A percentile compares a stretch with the other conserved stretches of the same genome.
Evolutionary conservation across 345 rosid species (phyloP).

Genomic region (Gossypium bickii): DNA sequence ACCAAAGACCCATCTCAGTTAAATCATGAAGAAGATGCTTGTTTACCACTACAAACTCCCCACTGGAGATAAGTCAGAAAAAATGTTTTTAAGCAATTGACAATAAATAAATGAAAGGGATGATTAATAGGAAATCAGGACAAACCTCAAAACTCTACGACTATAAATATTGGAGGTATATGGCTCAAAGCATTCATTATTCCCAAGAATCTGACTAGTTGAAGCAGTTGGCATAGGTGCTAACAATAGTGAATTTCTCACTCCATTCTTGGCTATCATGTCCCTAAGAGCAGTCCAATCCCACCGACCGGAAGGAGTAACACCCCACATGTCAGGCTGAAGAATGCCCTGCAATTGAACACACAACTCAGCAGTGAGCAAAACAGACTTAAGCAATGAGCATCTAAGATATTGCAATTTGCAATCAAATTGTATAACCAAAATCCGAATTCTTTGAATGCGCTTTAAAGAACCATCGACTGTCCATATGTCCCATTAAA

Average conservation of each 20-base stretch:
- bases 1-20: conserved; percentile 88
- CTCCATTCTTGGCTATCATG: conserved; percentile 64
- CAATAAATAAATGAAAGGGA: not conserved
- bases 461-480: not conserved
- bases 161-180: conserved; percentile 88
- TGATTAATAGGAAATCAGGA: not conserved
- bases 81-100: not conserved
- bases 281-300: conserved; percentile 64
- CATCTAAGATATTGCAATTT: not conserved
- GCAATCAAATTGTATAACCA: conserved; percentile 1
- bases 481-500: not conserved
- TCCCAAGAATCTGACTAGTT: conserved; percentile 95
- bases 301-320: conserved; percentile 65
- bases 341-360: conserved; percentile 58
- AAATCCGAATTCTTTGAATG: not conserved
- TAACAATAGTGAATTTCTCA: conserved; percentile 82
- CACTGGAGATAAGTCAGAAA: conserved; percentile 38
- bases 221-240: conserved; percentile 99
- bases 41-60: conserved; percentile 93
- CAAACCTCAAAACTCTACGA: conserved; percentile 84
- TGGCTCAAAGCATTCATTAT: conserved; percentile 93
- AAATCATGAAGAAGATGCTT: conserved; percentile 94
- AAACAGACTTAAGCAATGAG: not conserved
- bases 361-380: conserved; percentile 13
- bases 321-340: conserved; percentile 98